These are phyloP conservation scores for Hanseniaspora lachancei DNA, from an alignment of 805 yeast species.

Conservation along the genomic window DNA sequence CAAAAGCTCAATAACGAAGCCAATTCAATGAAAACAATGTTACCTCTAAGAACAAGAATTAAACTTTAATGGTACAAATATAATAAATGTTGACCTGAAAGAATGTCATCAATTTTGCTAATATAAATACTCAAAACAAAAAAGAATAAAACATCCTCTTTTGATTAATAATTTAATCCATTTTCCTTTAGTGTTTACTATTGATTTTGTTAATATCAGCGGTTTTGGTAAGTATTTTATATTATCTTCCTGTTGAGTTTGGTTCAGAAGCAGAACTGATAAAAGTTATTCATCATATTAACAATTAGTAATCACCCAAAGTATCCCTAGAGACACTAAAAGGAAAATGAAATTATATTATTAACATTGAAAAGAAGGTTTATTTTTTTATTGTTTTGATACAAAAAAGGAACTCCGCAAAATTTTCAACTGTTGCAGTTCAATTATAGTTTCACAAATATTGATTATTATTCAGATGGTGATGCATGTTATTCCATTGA, in stretches of 20 bases:
- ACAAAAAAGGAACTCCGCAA: too few species aligned
- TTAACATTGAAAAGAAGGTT: neutral
- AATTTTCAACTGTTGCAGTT: too few species aligned
- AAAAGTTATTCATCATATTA: constrained; percentile 48
- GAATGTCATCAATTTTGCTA: too few species aligned
- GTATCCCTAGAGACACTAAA: neutral
- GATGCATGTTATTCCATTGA: constrained; percentile 88
- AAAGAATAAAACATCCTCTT: neutral
- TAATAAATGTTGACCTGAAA: too few species aligned
- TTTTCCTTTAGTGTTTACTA: neutral
- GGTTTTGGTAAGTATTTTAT: constrained; percentile 18
- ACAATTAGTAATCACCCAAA: constrained; percentile 7
- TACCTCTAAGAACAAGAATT: too few species aligned
- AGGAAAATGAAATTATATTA: neutral
- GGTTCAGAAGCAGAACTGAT: constrained; percentile 98
- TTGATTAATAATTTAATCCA: neutral
- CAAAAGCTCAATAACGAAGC: too few species aligned
- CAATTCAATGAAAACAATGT: too few species aligned
- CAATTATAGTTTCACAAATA: neutral
- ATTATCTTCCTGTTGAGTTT: constrained; percentile 55
- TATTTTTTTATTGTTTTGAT: too few species aligned
- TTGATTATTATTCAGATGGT: constrained; percentile 67
- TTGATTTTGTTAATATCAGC: constrained; percentile 6
- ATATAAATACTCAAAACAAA: too few species aligned
- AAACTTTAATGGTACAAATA: too few species aligned